Conservation (phyloP, 2,329 filamentous ascomycete species). For the Hymenoscyphus salicellus region DNA sequence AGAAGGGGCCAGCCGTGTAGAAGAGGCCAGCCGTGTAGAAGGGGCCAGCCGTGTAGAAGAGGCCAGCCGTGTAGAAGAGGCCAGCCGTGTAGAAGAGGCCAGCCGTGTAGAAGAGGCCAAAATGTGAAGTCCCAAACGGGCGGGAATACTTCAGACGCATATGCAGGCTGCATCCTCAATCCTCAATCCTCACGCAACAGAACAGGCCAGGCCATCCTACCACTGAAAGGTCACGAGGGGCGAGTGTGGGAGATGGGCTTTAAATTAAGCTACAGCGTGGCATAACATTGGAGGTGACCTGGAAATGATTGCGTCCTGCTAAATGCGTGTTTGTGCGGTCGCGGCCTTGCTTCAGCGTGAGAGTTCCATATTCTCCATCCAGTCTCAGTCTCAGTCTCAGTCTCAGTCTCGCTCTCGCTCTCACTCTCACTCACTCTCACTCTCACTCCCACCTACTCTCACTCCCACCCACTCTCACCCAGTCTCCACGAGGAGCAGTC, state of each 20-base stretch:
- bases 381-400: neutral
- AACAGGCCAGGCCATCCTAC: neutral
- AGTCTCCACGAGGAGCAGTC: neutral
- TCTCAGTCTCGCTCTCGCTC: too few species aligned
- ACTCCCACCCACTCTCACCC: too few species aligned
- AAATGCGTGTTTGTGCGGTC: neutral
- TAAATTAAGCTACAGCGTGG: neutral
- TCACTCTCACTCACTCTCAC: too few species aligned
- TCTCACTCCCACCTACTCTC: too few species aligned
- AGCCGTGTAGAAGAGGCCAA: neutral
- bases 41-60: too few species aligned
- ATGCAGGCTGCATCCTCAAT: slow-evolving; percentile 10
- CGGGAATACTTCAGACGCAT: slow-evolving; percentile 12
- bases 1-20: neutral
- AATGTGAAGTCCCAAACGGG: slow-evolving; percentile 8
- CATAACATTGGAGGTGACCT: neutral
- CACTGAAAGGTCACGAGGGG: neutral
- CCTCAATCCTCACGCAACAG: too few species aligned
- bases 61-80: too few species aligned
- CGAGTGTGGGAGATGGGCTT: neutral
- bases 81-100: too few species aligned
- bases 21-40: too few species aligned
- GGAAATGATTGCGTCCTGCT: too few species aligned
- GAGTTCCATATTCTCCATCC: neutral
- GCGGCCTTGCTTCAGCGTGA: neutral